Evolutionary conservation across 2,329 filamentous ascomycete species (phyloP), one percentile per base, ranked within the genome.

Genomic region (Colletotrichum ledebouriae): DNA sequence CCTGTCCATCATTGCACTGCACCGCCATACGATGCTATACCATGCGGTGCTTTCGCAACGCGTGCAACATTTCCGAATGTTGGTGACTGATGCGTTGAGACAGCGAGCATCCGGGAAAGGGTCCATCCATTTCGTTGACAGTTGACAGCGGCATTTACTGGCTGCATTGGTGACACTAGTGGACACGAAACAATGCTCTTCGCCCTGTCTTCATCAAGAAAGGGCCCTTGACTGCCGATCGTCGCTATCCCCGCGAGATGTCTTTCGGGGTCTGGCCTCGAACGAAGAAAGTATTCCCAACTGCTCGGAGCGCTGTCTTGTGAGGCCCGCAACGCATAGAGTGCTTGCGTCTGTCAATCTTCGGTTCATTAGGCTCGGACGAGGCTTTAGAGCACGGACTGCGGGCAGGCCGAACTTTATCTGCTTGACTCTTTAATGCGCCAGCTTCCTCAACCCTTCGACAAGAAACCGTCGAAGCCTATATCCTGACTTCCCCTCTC

Each of bases 271-370:
- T 67, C 29, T 69, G 66, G 66, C 63, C 52, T 44, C 56, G 39
- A 60, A 44, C 47, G 44, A 61, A 42, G 17, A 17, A 60, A 34
- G 29, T 47, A 33, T 22, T 50, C 49, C 58, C 49, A 47, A 17
- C 41, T 56, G 56, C 13, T 49, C 56, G 37, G 37, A 34, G 57
- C 37, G 42, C 50, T 57, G 58, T 33, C 65, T 47, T 11, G 15
- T 12, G 39, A 63, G 46, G 59, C 60, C 64, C 46, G 46, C 53
- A 22, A 65, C 53, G 41, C 60, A 17, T 59, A 57, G 39, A 64
- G 55, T 69, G 34, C 62, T 56, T 65, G 56, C 61, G 56, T 58
- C 61, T 69, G 66, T 66, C 66, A 65, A 56, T 41, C 60, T 58
- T 47, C 42, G 44, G 62, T 55, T 42, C 47, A 25, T 46, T 56